Percentiles rank a stretch among this genome's conserved stretches.
Evolutionary conservation across 2,329 filamentous ascomycete species (phyloP).

Genomic region (Pezicula rhizophila): DNA sequence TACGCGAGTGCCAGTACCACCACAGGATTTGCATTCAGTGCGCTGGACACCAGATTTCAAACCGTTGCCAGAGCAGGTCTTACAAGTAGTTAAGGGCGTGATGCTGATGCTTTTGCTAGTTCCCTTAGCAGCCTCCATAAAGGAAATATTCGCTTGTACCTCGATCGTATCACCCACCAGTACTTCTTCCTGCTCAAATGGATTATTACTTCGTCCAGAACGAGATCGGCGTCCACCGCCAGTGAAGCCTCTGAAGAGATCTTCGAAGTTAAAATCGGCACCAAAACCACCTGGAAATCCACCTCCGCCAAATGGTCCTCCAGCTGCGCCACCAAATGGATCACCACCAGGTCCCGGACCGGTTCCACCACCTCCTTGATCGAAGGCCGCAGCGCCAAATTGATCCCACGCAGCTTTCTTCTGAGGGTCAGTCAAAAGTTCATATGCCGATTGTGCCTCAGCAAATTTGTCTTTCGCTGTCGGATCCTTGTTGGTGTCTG

Average conservation of each 20-base stretch:
- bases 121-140: slow-evolving; percentile 94
- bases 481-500: slow-evolving; percentile 94
- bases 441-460: slow-evolving; percentile 90
- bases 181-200: slow-evolving; percentile 71
- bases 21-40: slow-evolving; percentile 70
- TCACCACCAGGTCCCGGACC: slow-evolving; percentile 51
- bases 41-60: slow-evolving; percentile 75
- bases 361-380: slow-evolving; percentile 50
- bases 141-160: slow-evolving; percentile 85
- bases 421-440: slow-evolving; percentile 84
- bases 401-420: slow-evolving; percentile 91
- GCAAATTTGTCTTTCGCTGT: slow-evolving; percentile 91
- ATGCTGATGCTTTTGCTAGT: slow-evolving; percentile 82
- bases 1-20: slow-evolving; percentile 79
- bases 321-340: slow-evolving; percentile 58
- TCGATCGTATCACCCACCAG: slow-evolving; percentile 95
- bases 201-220: slow-evolving; percentile 48
- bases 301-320: slow-evolving; percentile 48
- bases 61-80: slow-evolving; percentile 76
- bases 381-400: slow-evolving; percentile 82
- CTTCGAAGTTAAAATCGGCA: slow-evolving; percentile 88
- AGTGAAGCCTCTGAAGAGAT: slow-evolving; percentile 80
- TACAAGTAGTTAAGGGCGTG: slow-evolving; percentile 73
- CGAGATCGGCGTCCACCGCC: slow-evolving; percentile 44
- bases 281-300: slow-evolving; percentile 55